Conservation (phyloP, 805 yeast species). For the Pichia kluyveri region DNA sequence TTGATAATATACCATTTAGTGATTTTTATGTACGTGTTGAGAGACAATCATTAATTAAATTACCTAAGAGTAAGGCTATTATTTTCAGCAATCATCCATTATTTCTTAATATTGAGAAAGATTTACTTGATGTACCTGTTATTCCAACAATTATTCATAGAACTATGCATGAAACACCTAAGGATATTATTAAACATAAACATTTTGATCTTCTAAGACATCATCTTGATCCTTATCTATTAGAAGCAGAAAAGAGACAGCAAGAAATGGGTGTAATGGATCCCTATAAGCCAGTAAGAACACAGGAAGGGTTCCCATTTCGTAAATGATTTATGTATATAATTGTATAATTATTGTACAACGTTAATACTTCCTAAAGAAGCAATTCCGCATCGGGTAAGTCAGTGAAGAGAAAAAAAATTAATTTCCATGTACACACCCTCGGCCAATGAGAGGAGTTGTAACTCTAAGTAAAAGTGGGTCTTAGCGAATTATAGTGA, state of each 20-base stretch:
- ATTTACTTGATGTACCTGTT: constrained; percentile 39
- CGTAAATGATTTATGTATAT: constrained; percentile 6
- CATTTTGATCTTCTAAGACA: constrained; percentile 35
- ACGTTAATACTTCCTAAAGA: background rate
- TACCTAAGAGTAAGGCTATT: constrained; percentile 32
- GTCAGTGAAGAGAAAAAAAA: too few species aligned
- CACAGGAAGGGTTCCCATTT: constrained; percentile 16
- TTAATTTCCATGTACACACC: background rate
- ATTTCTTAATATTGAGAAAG: constrained; percentile 30
- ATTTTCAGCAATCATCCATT: constrained; percentile 23
- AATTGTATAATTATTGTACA: too few species aligned
- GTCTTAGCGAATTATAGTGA: background rate
- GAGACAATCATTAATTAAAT: constrained; percentile 36
- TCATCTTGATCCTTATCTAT: constrained; percentile 16
- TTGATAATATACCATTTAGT: constrained; percentile 27
- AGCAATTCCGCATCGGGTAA: background rate
- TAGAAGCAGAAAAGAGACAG: constrained; percentile 15
- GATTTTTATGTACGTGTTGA: constrained; percentile 39
- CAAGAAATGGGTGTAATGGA: background rate
- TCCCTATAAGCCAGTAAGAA: constrained; percentile 17
- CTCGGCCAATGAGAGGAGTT: constrained; percentile 3
- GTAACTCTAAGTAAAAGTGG: background rate
- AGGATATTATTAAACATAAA: constrained; percentile 36
- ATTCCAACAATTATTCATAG: constrained; percentile 34
- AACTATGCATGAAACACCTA: constrained; percentile 38